Percentiles rank a stretch among this genome's conserved stretches.
Evolutionary conservation across 345 rosid genomes (phyloP).

Genomic region (Stellera chamaejasme): DNA sequence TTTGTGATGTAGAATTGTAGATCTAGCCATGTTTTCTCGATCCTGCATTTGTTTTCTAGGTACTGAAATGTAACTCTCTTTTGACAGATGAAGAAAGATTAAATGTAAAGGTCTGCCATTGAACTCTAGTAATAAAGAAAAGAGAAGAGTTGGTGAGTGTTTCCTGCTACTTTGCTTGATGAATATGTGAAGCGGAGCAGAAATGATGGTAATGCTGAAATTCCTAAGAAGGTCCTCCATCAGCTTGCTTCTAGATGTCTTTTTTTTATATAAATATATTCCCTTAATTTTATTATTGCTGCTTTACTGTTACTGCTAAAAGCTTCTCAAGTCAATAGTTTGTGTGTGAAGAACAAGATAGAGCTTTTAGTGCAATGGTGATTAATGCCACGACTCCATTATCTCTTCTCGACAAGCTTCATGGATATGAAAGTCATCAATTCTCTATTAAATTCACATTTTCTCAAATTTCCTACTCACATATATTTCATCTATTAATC

Average conservation of each 20-base stretch:
- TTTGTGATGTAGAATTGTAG: too few relatives aligned
- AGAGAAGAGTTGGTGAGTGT: conserved; percentile 52
- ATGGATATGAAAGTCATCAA: conserved; percentile 44
- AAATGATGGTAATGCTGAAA: conserved; percentile 18
- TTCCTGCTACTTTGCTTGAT: conserved; percentile 49
- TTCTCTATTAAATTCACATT: too few relatives aligned
- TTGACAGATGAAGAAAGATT: too few relatives aligned
- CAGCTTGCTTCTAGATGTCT: too few relatives aligned
- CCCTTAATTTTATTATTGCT: conserved; percentile 12
- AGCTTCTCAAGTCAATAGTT: conserved; percentile 92
- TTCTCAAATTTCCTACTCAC: too few relatives aligned
- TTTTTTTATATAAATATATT: too few relatives aligned
- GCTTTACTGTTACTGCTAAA: conserved; percentile 72
- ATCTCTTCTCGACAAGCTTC: conserved; percentile 53
- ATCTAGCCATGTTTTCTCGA: too few relatives aligned
- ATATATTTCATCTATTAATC: too few relatives aligned
- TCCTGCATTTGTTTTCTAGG: too few relatives aligned
- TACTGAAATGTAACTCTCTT: too few relatives aligned
- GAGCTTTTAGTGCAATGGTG: conserved; percentile 50
- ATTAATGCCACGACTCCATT: conserved; percentile 43
- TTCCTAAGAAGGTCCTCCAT: too few relatives aligned
- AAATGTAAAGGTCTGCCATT: conserved; percentile 32
- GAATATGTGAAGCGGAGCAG: conserved; percentile 35
- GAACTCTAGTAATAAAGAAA: conserved; percentile 32
- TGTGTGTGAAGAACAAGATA: conserved; percentile 86